These are phyloP conservation scores for Gamsiella multidivaricata DNA, from an alignment of 192 early-diverging fungal species.

Conservation along the genomic window DNA sequence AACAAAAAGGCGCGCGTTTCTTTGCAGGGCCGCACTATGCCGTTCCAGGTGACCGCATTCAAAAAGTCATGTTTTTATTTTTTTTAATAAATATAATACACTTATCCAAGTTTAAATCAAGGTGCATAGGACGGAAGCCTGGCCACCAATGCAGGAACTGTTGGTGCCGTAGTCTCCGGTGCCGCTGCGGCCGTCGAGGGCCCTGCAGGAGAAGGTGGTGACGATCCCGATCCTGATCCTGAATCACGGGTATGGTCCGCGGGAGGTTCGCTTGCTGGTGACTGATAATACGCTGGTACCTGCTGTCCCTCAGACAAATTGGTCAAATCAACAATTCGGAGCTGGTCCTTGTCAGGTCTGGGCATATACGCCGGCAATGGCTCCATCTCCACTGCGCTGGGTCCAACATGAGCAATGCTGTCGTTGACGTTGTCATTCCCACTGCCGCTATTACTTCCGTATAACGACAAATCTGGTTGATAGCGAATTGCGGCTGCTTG, in stretches of 20 bases:
- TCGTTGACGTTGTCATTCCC: neutral
- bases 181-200: neutral
- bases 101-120: too few species aligned
- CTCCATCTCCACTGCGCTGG: conserved; percentile 25
- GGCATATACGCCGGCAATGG: conserved; percentile 24
- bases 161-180: neutral
- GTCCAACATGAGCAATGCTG: neutral
- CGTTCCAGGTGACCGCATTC: too few species aligned
- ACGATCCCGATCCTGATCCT: neutral
- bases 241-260: neutral
- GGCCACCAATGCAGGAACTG: neutral
- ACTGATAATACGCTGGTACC: neutral
- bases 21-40: neutral
- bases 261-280: neutral
- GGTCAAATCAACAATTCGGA: conserved; percentile 16
- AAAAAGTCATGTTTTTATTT: too few species aligned
- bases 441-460: neutral
- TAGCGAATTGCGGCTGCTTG: conserved; percentile 4
- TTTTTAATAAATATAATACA: too few species aligned
- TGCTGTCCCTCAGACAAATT: conserved; percentile 1
- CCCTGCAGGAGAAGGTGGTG: too few species aligned
- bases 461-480: conserved; percentile 25
- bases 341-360: conserved; percentile 14
- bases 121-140: neutral
- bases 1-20: neutral